Evolutionary conservation across 805 yeast genomes (phyloP).

Genomic region (Pichia cabralensis): DNA sequence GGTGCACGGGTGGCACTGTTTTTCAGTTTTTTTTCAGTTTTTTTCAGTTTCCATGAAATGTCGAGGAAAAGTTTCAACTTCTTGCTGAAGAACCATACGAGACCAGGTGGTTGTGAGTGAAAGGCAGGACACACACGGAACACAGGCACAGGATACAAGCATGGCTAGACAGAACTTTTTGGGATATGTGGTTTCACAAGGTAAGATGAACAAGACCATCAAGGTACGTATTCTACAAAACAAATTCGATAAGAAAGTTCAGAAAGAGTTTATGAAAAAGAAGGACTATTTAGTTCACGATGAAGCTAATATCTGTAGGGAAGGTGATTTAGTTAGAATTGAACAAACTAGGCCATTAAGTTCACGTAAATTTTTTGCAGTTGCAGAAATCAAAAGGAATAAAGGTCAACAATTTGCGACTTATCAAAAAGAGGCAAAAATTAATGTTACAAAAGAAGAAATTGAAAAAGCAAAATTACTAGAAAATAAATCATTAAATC

Average conservation of each 20-base stretch:
- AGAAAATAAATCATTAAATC: constrained; percentile 34
- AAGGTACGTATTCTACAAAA: constrained; percentile 81
- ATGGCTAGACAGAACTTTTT: constrained; percentile 89
- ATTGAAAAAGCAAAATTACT: constrained; percentile 43
- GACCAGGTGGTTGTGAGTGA: too few relatives aligned
- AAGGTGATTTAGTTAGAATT: constrained; percentile 91
- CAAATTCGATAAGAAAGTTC: constrained; percentile 59
- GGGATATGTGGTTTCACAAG: constrained; percentile 92
- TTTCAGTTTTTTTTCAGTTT: too few relatives aligned
- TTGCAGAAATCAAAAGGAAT: constrained; percentile 82
- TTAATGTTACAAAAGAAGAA: constrained; percentile 60
- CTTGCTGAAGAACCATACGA: too few relatives aligned
- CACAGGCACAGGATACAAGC: too few relatives aligned
- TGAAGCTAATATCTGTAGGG: constrained; percentile 82
- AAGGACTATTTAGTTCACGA: constrained; percentile 89
- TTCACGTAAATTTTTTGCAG: constrained; percentile 73
- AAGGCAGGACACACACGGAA: too few relatives aligned
- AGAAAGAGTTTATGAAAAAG: constrained; percentile 67
- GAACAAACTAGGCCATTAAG: constrained; percentile 83
- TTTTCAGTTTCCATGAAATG: too few relatives aligned
- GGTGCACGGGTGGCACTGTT: too few relatives aligned
- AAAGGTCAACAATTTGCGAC: constrained; percentile 87
- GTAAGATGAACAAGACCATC: constrained; percentile 91
- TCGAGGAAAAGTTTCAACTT: too few relatives aligned
- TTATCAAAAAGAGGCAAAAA: constrained; percentile 66